Conservation (phyloP, 306 rosid species). For the Gleditsia sinensis region DNA sequence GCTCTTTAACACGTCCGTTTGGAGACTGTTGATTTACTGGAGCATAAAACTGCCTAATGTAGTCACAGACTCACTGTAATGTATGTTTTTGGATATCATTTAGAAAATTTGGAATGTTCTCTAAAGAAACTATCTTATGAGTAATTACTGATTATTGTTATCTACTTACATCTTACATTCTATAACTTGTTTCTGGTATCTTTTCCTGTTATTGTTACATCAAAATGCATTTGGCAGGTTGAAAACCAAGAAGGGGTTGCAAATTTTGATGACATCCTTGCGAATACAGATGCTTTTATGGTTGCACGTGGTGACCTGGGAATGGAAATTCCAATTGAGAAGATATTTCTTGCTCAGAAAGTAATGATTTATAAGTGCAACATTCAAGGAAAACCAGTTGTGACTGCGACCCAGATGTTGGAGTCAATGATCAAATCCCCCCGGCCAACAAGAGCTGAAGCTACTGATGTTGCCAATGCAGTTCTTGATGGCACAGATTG, state of each 20-base stretch:
- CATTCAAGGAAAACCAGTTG: conserved; percentile 98
- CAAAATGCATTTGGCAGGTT: conserved; percentile 59
- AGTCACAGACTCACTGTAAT: background rate
- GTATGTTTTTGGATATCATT: conserved; percentile 19
- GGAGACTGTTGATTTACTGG: conserved; percentile 7
- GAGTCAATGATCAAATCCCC: conserved; percentile 85
- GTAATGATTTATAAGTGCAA: conserved; percentile 99
- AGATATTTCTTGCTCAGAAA: conserved; percentile 96
- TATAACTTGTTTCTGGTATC: background rate
- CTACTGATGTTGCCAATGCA: conserved; percentile 86
- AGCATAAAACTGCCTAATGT: conserved; percentile 16
- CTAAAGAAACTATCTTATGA: background rate
- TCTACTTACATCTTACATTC: conserved; percentile 16
- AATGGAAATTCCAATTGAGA: conserved; percentile 99
- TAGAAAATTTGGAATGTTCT: conserved; percentile 11
- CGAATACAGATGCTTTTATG: conserved; percentile 96
- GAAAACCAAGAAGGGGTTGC: conserved; percentile 99
- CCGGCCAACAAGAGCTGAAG: conserved; percentile 79
- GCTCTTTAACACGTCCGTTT: background rate
- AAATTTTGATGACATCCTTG: conserved; percentile 93
- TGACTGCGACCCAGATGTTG: conserved; percentile 97
- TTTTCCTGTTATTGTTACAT: background rate
- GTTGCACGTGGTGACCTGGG: conserved; percentile 99
- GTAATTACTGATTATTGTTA: background rate
- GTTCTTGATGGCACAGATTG: conserved; percentile 86